Evolutionary conservation across 305 asterid species (phyloP), one percentile per base, ranked within the genome.

Genomic region (Rubia peregrina): DNA sequence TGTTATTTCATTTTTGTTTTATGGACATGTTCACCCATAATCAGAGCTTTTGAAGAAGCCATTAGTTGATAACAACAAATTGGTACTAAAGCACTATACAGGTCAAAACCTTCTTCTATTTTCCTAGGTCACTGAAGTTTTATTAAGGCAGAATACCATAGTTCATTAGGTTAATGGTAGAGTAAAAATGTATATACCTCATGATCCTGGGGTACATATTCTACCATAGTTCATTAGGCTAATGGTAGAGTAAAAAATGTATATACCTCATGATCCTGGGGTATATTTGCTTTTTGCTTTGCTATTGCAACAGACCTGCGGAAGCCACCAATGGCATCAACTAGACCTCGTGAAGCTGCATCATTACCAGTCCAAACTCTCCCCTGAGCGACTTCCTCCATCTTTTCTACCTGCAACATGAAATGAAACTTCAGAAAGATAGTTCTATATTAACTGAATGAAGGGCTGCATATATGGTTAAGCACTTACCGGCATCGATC

Each of bases 301-400:
- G 98, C 96, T 73, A 91, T 91, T 61, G 98, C 96, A 38, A 91
- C 88, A 75, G 98, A 92, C 71, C 89, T 88, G 74, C 90, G 88
- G 69, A 89, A 74, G 63, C 96, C 96, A 70, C 98, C 98, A 69
- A 91, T 83, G 68, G 96, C 91, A 74, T 91, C 98, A 73, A 91
- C 87, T 69, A 91, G 84, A 72, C 98, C 96, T 46, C 89, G 86
- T 61, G 90, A 82, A 74, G 87, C 89, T 3, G 96, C 98, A 78
- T 89, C 95, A 63, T 84, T 84, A 24, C 98, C 98, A 13, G 92
- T 86, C 98, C 98, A 91, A 72, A 91, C 98, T 78, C 98, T 88
- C 72, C 98, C 98, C 81, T 91, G 98, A 46, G 98, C 98, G 67
- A 89, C 88, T 77, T 88, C 95, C 83, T 91, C 98, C 95, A 89